A percentile compares a stretch with the other conserved stretches of the same genome.
phyloP scores from a whole-genome alignment of 2,329 filamentous ascomycete species.

The Trichoderma atrobrunneum region DNA sequence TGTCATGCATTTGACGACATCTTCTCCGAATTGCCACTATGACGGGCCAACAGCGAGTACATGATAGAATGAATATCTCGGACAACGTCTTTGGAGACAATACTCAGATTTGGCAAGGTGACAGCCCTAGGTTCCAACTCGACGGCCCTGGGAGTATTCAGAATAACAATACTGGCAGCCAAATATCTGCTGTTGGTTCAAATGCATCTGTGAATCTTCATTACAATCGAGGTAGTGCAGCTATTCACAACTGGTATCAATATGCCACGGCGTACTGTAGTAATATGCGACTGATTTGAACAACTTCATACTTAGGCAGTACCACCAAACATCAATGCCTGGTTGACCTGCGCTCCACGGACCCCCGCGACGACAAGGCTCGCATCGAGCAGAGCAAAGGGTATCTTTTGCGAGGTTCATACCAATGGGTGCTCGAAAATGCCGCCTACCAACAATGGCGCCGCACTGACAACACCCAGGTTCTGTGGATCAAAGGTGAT shows the following conservation, averaged over 20 bases:
- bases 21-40: background rate
- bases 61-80: background rate
- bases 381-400: background rate
- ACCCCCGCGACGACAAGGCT: background rate
- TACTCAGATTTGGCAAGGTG: background rate
- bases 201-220: background rate
- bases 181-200: background rate
- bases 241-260: background rate
- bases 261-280: background rate
- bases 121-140: background rate
- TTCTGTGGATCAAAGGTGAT: background rate
- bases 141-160: background rate
- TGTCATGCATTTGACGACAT: background rate
- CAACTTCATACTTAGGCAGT: background rate
- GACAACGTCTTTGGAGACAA: background rate
- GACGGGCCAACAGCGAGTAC: background rate
- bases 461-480: background rate
- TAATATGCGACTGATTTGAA: background rate
- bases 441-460: background rate
- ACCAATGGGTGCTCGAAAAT: background rate
- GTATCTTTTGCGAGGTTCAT: background rate
- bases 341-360: background rate
- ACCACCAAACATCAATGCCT: background rate
- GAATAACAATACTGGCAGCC: background rate
- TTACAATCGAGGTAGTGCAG: background rate